Evolutionary conservation across 305 asterid species (phyloP).

Genomic region (Plantago lanceolata): DNA sequence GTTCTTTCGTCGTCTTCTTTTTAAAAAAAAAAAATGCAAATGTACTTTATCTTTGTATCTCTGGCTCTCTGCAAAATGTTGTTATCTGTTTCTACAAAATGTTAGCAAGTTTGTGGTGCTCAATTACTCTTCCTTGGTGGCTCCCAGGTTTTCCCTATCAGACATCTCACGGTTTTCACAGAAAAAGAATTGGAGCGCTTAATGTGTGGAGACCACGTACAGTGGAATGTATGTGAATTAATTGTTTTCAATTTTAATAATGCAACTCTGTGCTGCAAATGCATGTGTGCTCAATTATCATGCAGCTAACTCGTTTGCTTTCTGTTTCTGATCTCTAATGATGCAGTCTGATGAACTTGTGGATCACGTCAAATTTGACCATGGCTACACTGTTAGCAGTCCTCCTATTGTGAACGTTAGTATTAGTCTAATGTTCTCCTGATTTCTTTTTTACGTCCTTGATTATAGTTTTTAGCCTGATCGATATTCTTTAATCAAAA

Average conservation of each 20-base stretch:
- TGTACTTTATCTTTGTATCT: background rate
- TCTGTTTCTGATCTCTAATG: conserved; percentile 20
- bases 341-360: conserved; percentile 64
- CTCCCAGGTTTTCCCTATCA: conserved; percentile 78
- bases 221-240: conserved; percentile 64
- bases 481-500: conserved; percentile 11
- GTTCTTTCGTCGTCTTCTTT: no score
- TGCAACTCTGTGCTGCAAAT: conserved; percentile 11
- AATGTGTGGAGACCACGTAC: conserved; percentile 77
- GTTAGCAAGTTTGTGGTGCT: background rate
- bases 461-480: background rate
- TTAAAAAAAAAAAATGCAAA: no score
- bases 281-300: conserved; percentile 13
- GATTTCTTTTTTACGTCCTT: background rate
- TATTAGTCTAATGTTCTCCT: conserved; percentile 17
- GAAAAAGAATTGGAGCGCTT: conserved; percentile 86
- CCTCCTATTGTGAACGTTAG: conserved; percentile 69
- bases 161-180: conserved; percentile 67
- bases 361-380: conserved; percentile 95
- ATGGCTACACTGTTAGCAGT: conserved; percentile 92
- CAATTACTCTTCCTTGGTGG: background rate
- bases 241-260: conserved; percentile 1
- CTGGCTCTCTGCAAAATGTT: no score
- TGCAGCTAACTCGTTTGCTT: conserved; percentile 15
- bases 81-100: background rate